phyloP scores from a whole-genome alignment of 2,329 filamentous ascomycete species.

The Pseudocercospora fijiensis region DNA sequence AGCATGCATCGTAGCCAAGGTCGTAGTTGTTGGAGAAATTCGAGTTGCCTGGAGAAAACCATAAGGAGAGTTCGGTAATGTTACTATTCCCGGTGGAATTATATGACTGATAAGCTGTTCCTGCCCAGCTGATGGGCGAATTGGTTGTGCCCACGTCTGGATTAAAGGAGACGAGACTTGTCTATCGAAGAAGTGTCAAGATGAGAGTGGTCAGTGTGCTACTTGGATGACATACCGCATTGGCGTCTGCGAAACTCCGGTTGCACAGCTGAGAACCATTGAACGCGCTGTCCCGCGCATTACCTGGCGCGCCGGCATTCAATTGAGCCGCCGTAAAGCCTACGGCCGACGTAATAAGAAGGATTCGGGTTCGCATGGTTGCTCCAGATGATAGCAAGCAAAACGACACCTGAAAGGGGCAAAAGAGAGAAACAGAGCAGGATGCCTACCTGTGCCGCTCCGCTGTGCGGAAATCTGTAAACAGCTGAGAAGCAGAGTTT shows the following conservation, averaged over 20 bases:
- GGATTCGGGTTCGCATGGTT: background rate
- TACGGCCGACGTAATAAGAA: background rate
- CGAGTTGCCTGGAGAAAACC: slow-evolving; percentile 13
- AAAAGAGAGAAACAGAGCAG: background rate
- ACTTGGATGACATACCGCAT: slow-evolving; percentile 7
- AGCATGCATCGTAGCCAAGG: slow-evolving; percentile 20
- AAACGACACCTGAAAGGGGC: background rate
- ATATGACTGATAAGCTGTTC: slow-evolving; percentile 13
- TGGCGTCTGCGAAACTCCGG: slow-evolving; percentile 14
- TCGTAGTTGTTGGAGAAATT: slow-evolving; percentile 17
- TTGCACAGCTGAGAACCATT: slow-evolving; percentile 16
- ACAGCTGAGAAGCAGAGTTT: background rate
- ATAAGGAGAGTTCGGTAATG: slow-evolving; percentile 17
- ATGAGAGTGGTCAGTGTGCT: too few species aligned
- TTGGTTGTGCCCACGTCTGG: slow-evolving; percentile 11
- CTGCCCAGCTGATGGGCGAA: slow-evolving; percentile 10
- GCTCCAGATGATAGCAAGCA: background rate
- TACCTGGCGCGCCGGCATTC: slow-evolving; percentile 12
- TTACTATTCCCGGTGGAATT: slow-evolving; percentile 3
- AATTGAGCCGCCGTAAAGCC: slow-evolving; percentile 7
- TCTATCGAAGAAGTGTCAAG: background rate
- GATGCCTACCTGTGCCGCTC: background rate
- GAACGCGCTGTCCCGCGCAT: background rate
- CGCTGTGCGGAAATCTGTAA: background rate
- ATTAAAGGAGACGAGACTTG: slow-evolving; percentile 12